Base-by-base conservation (phyloP, 129 eudicot genomes). In the Logfia minima region DNA sequence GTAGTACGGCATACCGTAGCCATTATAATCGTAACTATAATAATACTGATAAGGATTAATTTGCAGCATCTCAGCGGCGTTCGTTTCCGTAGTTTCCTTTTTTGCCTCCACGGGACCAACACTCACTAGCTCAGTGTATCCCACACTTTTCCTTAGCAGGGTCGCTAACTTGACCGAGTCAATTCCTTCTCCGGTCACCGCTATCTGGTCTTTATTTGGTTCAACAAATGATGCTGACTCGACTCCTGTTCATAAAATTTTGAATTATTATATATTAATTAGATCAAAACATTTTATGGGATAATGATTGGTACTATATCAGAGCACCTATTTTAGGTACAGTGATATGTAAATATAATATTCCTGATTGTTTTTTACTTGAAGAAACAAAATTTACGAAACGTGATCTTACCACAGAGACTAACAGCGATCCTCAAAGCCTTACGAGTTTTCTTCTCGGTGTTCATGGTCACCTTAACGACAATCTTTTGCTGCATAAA, bases 401-500 rank as follows among this genome's bases (percentile, higher is more conserved):
- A 26, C 11, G 9, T 18, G 80, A 31, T 52, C 53, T n/a, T 43
- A 81, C 84, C 81, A 29, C 23, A 34, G 8, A 79, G n/a, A 52
- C 83, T 34, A 56, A 77, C 82, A 6, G 85, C 85, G 52, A 82
- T 82, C 70, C 43, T 66, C 51, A 72, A 17, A 18, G 85, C 82
- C 39, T 82, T 82, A 4, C 75, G 85, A 23, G 10, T 3, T 63
- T 76, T 76, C 75, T 82, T 77, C 1, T 82, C 74, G 23, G 21
- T 22, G 64, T 18, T 22, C 79, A 71, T 71, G 5, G 34, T 64
- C 41, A 71, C 85, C 71, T 63, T 77, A 66, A 82, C 77, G n/a
- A 82, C 82, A 58, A 82, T 78, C 85, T 82, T 82, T 82, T 82
- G 85, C 85, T 82, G 75, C 66, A 82, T 55, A 53, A 63, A 10